A percentile compares a stretch with the other conserved stretches of the same genome.
These are phyloP conservation scores for Fragaria iinumae DNA, from an alignment of 306 rosid species.

Conservation along the genomic window DNA sequence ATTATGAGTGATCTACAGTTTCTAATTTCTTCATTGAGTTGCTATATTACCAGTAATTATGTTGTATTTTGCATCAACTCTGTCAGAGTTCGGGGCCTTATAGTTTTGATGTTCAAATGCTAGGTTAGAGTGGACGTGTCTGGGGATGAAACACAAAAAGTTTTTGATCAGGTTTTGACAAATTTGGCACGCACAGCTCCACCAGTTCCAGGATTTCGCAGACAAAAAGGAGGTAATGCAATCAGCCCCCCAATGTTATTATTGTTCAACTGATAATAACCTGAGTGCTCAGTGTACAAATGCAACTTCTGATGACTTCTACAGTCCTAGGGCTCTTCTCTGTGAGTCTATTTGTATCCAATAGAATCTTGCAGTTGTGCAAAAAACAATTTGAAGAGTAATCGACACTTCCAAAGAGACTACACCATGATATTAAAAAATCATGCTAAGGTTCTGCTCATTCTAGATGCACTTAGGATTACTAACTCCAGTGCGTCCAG, in stretches of 20 bases:
- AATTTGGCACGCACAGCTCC: conserved; percentile 73
- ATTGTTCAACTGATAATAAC: background rate
- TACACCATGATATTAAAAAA: background rate
- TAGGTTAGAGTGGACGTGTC: conserved; percentile 75
- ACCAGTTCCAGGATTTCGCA: conserved; percentile 84
- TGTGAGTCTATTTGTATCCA: background rate
- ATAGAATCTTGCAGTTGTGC: conserved; percentile 1
- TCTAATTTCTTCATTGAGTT: too few species aligned
- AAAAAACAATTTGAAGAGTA: background rate
- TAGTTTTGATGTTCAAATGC: conserved; percentile 24
- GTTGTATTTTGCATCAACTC: background rate
- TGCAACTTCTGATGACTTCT: background rate
- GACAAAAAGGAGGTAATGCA: conserved; percentile 74
- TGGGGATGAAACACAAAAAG: conserved; percentile 66
- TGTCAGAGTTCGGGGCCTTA: background rate
- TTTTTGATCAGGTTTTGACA: conserved; percentile 55
- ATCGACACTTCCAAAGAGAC: background rate
- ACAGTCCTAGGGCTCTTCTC: background rate
- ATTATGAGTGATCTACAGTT: background rate
- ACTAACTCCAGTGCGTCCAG: background rate
- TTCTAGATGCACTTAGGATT: background rate
- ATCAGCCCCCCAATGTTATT: background rate
- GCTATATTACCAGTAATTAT: background rate
- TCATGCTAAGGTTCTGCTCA: background rate
- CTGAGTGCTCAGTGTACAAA: background rate